Conservation (phyloP, 1,284 basidiomycete genomes). For the Moniliella sp. region DNA sequence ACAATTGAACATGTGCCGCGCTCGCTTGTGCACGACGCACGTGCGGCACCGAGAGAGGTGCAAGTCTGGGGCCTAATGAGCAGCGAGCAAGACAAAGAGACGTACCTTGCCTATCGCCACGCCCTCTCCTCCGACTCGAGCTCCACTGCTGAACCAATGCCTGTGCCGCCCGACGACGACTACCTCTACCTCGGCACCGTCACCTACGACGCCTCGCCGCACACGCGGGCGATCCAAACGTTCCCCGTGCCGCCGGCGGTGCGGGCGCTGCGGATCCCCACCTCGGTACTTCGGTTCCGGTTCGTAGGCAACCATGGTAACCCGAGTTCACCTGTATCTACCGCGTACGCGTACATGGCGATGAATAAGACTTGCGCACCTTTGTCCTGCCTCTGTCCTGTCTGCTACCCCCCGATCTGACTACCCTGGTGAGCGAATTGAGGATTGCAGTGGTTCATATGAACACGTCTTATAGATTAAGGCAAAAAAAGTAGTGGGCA, state of each 20-base stretch:
- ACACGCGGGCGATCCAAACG: constrained; percentile 53
- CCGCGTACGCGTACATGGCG: constrained; percentile 45
- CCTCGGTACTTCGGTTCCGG: constrained; percentile 55
- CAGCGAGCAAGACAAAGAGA: constrained; percentile 47
- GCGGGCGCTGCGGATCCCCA: constrained; percentile 49
- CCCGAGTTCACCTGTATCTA: constrained; percentile 69
- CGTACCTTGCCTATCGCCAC: constrained; percentile 18
- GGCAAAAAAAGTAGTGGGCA: too few species aligned
- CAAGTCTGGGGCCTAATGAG: constrained; percentile 51
- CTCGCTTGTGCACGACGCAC: constrained; percentile 51
- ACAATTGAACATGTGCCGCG: constrained; percentile 67
- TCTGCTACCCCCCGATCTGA: too few species aligned
- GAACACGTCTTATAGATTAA: too few species aligned
- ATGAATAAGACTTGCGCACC: too few species aligned
- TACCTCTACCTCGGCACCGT: constrained; percentile 57
- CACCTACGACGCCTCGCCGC: constrained; percentile 48
- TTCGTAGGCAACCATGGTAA: constrained; percentile 70
- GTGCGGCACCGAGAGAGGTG: constrained; percentile 58
- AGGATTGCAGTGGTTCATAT: too few species aligned
- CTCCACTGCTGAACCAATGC: constrained; percentile 3
- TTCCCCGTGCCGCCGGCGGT: constrained; percentile 55
- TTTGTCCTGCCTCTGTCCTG: too few species aligned
- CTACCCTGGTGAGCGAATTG: too few species aligned
- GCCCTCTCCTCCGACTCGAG: neutral
- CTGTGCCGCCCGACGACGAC: constrained; percentile 41